A percentile compares a stretch with the other conserved stretches of the same genome.
These are phyloP conservation scores for Letharia columbiana DNA, from an alignment of 495 filamentous ascomycete genomes.

Conservation along the genomic window DNA sequence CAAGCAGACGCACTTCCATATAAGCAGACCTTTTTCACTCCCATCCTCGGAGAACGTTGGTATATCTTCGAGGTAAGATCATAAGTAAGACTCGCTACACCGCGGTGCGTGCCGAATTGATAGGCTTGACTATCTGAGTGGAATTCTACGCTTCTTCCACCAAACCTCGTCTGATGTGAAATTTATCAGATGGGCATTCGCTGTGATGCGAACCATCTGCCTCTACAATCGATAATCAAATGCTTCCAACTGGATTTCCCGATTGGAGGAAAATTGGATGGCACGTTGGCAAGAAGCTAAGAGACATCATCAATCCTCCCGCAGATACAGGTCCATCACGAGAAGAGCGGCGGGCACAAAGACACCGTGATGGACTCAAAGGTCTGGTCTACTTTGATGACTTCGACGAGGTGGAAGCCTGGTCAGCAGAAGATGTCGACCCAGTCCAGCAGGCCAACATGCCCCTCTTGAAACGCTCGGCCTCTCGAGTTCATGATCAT, in stretches of 20 bases:
- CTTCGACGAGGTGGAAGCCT: conserved; percentile 32
- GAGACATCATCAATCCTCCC: conserved; percentile 11
- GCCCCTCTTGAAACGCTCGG: conserved; percentile 29
- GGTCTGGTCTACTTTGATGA: conserved; percentile 32
- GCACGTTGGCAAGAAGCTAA: conserved; percentile 8
- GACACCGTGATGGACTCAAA: conserved; percentile 20
- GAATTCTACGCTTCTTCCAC: not conserved
- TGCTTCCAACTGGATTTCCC: conserved; percentile 1
- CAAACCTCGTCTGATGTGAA: not conserved
- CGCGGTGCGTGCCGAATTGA: too few relatives aligned
- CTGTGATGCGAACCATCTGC: not conserved
- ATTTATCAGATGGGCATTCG: not conserved
- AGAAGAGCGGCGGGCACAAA: conserved; percentile 12
- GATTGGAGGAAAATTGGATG: conserved; percentile 16
- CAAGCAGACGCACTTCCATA: too few relatives aligned
- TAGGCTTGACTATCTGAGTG: not conserved
- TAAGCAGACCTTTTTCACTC: too few relatives aligned
- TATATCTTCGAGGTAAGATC: not conserved
- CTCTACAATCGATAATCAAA: not conserved
- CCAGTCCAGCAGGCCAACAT: conserved; percentile 35
- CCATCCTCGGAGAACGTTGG: too few relatives aligned
- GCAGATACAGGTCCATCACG: conserved; percentile 4
- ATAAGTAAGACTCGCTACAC: too few relatives aligned
- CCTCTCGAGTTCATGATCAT: conserved; percentile 1
- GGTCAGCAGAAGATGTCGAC: conserved; percentile 31